Evolutionary conservation across 805 yeast species (phyloP), one percentile per base, ranked within the genome.

Genomic region (Candida namnaoensis): DNA sequence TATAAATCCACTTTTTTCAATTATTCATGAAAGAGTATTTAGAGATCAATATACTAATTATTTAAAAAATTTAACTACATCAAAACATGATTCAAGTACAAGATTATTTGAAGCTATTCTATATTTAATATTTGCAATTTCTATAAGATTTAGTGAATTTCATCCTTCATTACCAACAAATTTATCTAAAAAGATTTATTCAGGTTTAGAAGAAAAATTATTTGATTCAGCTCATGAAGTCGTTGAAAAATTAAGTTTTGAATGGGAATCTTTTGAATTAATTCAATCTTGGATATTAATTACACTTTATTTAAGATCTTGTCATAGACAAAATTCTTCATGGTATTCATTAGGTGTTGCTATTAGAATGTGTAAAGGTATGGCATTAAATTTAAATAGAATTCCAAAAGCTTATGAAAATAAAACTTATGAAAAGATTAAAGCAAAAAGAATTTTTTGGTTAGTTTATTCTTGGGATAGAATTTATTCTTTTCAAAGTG

Each of bases 361-460:
- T 3, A 52, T 70, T 8, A 54, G 62, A 34, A 65, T 72, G 66
- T 52, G 61, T 37, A 61, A 65, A 38, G 72, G 72, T 1, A 67
- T 72, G 76, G 64, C 71, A 7, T 44, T 72, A 32, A 62, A 65
- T 42, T 45, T 61, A 37, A 60, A 61, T 35, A 36, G 50, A 32
- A 49, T 55, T 14, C 65, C 64, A 3, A 43, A 44, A 36, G 37
- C 41, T 4, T 55, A 54, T 35, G 27, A 46, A 34, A 54, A 23
- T 40, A 47, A 36, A 38, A 39, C 44, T 13, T 65, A 47, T 51
- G 80, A 76, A 46, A 52, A 49, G 15, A 43, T 66, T 11, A 77
- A 78, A 50, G 69, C 75, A 1, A 62, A 62, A 48, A 61, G 82
- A 38, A 66, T 78, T 1, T 79, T 74, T 51, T 78, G 80, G 78